Conservation (phyloP, 2,329 filamentous ascomycete genomes). For the Cladosporium sp. region DNA sequence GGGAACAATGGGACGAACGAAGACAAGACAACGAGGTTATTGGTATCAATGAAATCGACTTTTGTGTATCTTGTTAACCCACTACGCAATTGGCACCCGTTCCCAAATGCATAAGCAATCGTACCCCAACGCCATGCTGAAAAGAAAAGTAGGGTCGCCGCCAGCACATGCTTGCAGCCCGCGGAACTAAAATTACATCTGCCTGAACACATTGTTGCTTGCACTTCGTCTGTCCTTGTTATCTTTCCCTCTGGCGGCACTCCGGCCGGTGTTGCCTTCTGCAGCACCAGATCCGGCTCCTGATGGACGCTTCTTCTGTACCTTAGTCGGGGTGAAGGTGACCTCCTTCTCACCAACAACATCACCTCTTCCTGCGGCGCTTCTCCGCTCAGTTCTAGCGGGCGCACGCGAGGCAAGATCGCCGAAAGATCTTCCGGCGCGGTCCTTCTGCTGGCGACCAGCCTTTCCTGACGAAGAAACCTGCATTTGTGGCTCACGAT, state of each 20-base stretch:
- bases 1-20: too few species aligned
- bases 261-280: slow-evolving; percentile 21
- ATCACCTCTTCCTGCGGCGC: slow-evolving; percentile 24
- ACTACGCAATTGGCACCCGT: too few species aligned
- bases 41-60: too few species aligned
- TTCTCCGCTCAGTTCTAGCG: slow-evolving; percentile 20
- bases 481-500: slow-evolving; percentile 47
- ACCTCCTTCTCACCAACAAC: slow-evolving; percentile 57
- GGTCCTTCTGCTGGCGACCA: slow-evolving; percentile 32
- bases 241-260: slow-evolving; percentile 21
- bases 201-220: slow-evolving; percentile 69
- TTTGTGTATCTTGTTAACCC: too few species aligned
- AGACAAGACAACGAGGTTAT: too few species aligned
- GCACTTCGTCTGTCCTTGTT: slow-evolving; percentile 61
- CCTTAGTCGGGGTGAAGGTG: slow-evolving; percentile 64
- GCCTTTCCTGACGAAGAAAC: slow-evolving; percentile 47
- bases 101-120: not conserved
- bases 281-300: not conserved
- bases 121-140: slow-evolving; percentile 12
- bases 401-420: slow-evolving; percentile 41
- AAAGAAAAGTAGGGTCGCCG: not conserved
- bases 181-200: slow-evolving; percentile 25
- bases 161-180: not conserved
- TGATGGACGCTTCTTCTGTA: slow-evolving; percentile 31
- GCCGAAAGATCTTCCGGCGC: slow-evolving; percentile 53